Conservation (phyloP, 257 asterid species). For the Gentiana dahurica region DNA sequence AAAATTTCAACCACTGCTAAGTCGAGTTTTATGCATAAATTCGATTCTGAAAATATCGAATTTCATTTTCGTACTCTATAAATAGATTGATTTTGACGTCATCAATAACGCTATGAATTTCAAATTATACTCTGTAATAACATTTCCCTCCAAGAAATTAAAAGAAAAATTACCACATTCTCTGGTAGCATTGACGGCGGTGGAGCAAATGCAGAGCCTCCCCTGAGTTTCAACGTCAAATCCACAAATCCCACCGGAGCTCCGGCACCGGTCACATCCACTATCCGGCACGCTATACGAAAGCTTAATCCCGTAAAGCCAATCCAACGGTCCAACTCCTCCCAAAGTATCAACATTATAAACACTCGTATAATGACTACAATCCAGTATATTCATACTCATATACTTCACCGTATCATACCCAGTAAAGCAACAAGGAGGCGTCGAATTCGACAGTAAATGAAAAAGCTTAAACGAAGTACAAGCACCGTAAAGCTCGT, state of each 20-base stretch:
- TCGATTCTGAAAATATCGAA: too few relatives aligned
- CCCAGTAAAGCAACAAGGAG: slow-evolving; percentile 77
- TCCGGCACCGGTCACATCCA: slow-evolving; percentile 59
- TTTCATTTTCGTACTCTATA: too few relatives aligned
- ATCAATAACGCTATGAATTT: too few relatives aligned
- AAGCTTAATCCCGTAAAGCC: slow-evolving; percentile 75
- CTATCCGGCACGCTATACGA: slow-evolving; percentile 48
- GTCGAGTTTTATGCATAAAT: too few relatives aligned
- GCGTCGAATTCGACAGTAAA: slow-evolving; percentile 33
- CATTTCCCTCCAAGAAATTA: too few relatives aligned
- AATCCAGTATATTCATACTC: slow-evolving; percentile 85
- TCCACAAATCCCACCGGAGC: slow-evolving; percentile 75
- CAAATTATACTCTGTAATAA: too few relatives aligned
- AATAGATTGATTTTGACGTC: too few relatives aligned
- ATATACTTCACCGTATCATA: slow-evolving; percentile 64
- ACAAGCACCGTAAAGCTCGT: slow-evolving; percentile 65
- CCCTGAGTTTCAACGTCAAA: slow-evolving; percentile 79
- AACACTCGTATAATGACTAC: slow-evolving; percentile 75
- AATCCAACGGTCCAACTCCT: slow-evolving; percentile 69
- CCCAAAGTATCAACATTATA: slow-evolving; percentile 49
- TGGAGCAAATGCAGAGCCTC: slow-evolving; percentile 57
- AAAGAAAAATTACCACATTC: slow-evolving; percentile 42
- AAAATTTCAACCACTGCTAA: too few relatives aligned
- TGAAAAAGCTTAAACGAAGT: slow-evolving; percentile 71
- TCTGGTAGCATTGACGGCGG: slow-evolving; percentile 46